phyloP scores from a whole-genome alignment of 2,329 filamentous ascomycete species.

The Hypoxylon sp. region DNA sequence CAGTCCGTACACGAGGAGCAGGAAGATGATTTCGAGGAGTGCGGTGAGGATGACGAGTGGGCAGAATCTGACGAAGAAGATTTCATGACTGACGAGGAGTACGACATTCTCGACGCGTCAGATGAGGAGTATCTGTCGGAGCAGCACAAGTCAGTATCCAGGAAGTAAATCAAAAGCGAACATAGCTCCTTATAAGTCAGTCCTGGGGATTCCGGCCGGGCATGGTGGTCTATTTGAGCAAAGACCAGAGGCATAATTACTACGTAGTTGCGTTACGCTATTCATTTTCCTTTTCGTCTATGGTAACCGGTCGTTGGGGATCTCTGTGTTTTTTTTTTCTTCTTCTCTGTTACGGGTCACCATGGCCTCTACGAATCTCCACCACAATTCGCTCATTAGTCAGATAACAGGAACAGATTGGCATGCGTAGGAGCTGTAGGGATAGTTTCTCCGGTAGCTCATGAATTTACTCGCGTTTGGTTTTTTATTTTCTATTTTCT shows the following conservation, averaged over 20 bases:
- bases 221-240: not conserved
- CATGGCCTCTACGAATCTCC: constrained; percentile 27
- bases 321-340: constrained; percentile 24
- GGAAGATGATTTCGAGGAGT: constrained; percentile 67
- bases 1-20: constrained; percentile 50
- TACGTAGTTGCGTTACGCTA: constrained; percentile 29
- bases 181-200: not conserved
- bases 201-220: not conserved
- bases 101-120: constrained; percentile 95
- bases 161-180: constrained; percentile 45
- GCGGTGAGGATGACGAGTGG: constrained; percentile 72
- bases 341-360: constrained; percentile 19
- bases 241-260: constrained; percentile 21
- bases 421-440: constrained; percentile 33
- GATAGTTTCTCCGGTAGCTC: constrained; percentile 40
- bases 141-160: constrained; percentile 59
- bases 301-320: constrained; percentile 19
- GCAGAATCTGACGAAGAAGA: constrained; percentile 77
- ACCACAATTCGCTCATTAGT: constrained; percentile 44
- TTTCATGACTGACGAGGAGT: constrained; percentile 97
- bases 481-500: too few relatives aligned
- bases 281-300: constrained; percentile 20
- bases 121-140: constrained; percentile 84
- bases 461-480: constrained; percentile 35
- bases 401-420: constrained; percentile 43